Evolutionary conservation across 2,329 filamentous ascomycete genomes (phyloP).

Genomic region (Claviceps sorghi): DNA sequence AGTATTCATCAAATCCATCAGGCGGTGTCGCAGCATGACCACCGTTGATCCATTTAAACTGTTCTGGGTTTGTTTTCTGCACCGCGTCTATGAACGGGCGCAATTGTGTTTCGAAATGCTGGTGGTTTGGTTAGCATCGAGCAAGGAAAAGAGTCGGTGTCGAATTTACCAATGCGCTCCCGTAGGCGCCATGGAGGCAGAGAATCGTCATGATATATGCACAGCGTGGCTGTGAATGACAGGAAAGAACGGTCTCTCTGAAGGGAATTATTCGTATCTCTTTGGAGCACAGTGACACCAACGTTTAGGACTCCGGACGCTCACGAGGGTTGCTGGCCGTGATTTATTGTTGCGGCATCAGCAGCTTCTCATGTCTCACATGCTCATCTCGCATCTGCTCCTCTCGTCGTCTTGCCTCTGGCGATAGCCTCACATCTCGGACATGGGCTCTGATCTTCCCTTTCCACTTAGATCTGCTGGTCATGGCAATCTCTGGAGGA

Average conservation of each 20-base stretch:
- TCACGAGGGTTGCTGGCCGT: not conserved
- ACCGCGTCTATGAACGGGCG: not conserved
- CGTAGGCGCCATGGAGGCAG: slow-evolving; percentile 4
- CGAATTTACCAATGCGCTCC: not conserved
- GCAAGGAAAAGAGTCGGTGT: no score
- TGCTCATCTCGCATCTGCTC: no score
- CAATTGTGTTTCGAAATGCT: slow-evolving; percentile 3
- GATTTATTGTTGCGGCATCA: not conserved
- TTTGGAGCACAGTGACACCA: not conserved
- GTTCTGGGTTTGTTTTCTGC: not conserved
- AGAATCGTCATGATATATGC: slow-evolving; percentile 1
- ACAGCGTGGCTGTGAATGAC: not conserved
- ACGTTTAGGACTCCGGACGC: no score
- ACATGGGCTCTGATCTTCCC: no score
- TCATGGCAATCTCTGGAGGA: no score
- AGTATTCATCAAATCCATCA: slow-evolving; percentile 1
- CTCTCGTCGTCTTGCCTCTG: no score
- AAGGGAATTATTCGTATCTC: not conserved
- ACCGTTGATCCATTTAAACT: slow-evolving; percentile 5
- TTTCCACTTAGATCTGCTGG: no score
- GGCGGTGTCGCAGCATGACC: not conserved
- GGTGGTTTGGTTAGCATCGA: not conserved
- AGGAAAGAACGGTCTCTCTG: not conserved
- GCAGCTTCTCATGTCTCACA: no score
- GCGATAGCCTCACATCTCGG: no score